Evolutionary conservation across 208 protist species (phyloP), one percentile per base, ranked within the genome.

Genomic region (Wallacemonas sp.): DNA sequence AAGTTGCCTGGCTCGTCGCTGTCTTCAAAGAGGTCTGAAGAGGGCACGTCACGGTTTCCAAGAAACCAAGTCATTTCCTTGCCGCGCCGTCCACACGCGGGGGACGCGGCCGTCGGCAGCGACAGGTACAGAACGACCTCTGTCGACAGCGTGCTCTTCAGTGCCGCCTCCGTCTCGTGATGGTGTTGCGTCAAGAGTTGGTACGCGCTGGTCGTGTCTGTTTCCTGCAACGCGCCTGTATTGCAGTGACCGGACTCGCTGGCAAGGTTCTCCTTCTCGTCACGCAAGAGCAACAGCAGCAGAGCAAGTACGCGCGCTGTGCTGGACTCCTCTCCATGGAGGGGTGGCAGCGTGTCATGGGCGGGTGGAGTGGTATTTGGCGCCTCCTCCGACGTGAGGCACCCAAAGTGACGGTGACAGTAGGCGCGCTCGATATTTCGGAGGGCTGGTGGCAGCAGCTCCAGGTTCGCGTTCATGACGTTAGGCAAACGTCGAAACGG

Each of bases 361-460:
- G 17, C 19, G 10, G 17, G n/a, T n/a, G n/a, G n/a, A n/a, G n/a
- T n/a, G n/a, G n/a, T n/a, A n/a, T n/a, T n/a, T n/a, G n/a, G n/a
- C n/a, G n/a, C n/a, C n/a, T n/a, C n/a, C n/a, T n/a, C n/a, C n/a
- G n/a, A n/a, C n/a, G n/a, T n/a, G n/a, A n/a, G n/a, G n/a, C n/a
- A n/a, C n/a, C n/a, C n/a, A n/a, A n/a, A n/a, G n/a, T n/a, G n/a
- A n/a, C 66, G 42, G 10, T 70, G 71, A 63, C 73, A 79, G 48
- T 83, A 68, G 1, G 66, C 67, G 6, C 79, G 66, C 55, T 85
- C 79, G 17, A 60, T 68, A 68, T 81, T 88, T 26, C 75, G 81
- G 39, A 86, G 54, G 32, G 67, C 50, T 27, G 62, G 33, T 17
- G 81, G 76, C 36, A 88, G 66, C 9, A 68, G 77, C 59, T 86